A percentile compares a stretch with the other conserved stretches of the same genome.
Evolutionary conservation across 352 stramenopile genomes (phyloP).

Genomic region (Globisporangium iwayamae): DNA sequence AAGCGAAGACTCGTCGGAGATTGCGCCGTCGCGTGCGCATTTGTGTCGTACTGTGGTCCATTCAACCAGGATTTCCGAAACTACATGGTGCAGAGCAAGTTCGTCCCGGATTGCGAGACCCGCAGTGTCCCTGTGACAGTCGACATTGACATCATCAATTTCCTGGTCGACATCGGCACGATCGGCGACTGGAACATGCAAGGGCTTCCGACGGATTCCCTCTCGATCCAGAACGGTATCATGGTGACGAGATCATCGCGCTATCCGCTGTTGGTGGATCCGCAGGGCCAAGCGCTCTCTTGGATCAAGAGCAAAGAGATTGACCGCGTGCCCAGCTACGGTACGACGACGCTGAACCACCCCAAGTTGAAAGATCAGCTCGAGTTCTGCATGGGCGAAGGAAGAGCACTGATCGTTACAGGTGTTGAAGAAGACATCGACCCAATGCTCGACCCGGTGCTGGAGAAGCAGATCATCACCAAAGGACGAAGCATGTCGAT

Average conservation of each 20-base stretch:
- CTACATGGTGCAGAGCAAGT: constrained; percentile 97
- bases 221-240: constrained; percentile 99
- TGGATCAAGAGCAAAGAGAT: constrained; percentile 97
- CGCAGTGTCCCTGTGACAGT: constrained; percentile 92
- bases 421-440: constrained; percentile 98
- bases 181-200: constrained; percentile 99
- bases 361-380: constrained; percentile 98
- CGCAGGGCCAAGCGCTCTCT: constrained; percentile 95
- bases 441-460: constrained; percentile 96
- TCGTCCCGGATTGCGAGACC: constrained; percentile 91
- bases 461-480: constrained; percentile 96
- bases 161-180: constrained; percentile 96
- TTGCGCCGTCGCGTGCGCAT: constrained; percentile 96
- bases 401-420: constrained; percentile 91
- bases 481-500: constrained; percentile 97
- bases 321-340: constrained; percentile 93
- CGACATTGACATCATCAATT: constrained; percentile 96
- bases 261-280: constrained; percentile 96
- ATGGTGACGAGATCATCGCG: constrained; percentile 96
- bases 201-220: constrained; percentile 93
- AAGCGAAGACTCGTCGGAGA: constrained; percentile 96
- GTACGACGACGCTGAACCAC: constrained; percentile 94
- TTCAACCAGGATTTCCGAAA: constrained; percentile 98
- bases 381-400: constrained; percentile 97
- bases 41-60: constrained; percentile 97